A percentile compares a stretch with the other conserved stretches of the same genome.
These are phyloP conservation scores for Blastocystis sp. DNA, from an alignment of 352 stramenopile species.

Conservation along the genomic window DNA sequence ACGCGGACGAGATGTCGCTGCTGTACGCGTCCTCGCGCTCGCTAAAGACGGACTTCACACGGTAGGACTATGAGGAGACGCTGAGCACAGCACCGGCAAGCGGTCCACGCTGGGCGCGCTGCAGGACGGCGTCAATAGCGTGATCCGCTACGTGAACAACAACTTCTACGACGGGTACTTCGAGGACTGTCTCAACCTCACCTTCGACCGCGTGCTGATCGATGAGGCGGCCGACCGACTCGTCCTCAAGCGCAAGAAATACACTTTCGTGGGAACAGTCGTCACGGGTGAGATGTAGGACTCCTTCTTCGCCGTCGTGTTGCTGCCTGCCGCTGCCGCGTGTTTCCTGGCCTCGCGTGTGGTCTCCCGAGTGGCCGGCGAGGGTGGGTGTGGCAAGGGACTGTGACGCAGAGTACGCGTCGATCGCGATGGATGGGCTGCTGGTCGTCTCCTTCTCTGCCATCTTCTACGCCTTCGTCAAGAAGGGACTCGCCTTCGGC, in stretches of 20 bases:
- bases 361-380: slow-evolving; percentile 60
- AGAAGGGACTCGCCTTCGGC: slow-evolving; percentile 69
- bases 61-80: slow-evolving; percentile 41
- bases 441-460: slow-evolving; percentile 63
- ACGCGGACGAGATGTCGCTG: slow-evolving; percentile 81
- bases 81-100: slow-evolving; percentile 69
- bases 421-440: not conserved
- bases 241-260: slow-evolving; percentile 65
- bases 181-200: slow-evolving; percentile 82
- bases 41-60: slow-evolving; percentile 87
- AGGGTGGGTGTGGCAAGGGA: not conserved
- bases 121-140: slow-evolving; percentile 83
- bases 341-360: slow-evolving; percentile 61
- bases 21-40: slow-evolving; percentile 84
- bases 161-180: slow-evolving; percentile 84
- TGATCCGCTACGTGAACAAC: slow-evolving; percentile 83
- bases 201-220: slow-evolving; percentile 65
- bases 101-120: slow-evolving; percentile 79
- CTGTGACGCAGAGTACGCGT: not conserved
- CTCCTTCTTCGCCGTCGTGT: slow-evolving; percentile 65
- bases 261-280: slow-evolving; percentile 60
- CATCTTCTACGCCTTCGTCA: slow-evolving; percentile 67
- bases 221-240: slow-evolving; percentile 67
- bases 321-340: slow-evolving; percentile 31
- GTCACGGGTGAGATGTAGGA: slow-evolving; percentile 60